phyloP scores from a whole-genome alignment of 176 grass and related monocot genomes.

The Tillandsia fasciculata region DNA sequence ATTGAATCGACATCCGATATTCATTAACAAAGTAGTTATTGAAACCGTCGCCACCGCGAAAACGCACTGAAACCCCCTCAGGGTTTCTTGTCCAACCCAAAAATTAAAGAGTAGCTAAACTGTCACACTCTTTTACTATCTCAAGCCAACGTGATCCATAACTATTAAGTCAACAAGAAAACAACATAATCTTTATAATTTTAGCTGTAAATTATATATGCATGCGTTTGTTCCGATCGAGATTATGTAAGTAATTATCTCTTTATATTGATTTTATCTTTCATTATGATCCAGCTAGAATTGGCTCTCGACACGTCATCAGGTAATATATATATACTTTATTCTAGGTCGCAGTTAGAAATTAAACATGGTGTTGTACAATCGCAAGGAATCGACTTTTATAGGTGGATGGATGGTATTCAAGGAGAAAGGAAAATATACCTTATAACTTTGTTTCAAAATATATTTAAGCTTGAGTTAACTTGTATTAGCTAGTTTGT shows the following conservation, averaged over 20 bases:
- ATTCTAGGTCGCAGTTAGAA: background rate
- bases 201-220: too few species aligned
- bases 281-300: background rate
- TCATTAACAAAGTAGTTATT: too few species aligned
- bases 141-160: background rate
- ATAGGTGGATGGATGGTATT: background rate
- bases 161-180: background rate
- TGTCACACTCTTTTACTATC: background rate
- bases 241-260: too few species aligned
- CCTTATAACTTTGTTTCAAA: too few species aligned
- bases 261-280: background rate
- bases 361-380: background rate
- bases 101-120: background rate
- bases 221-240: too few species aligned
- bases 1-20: too few species aligned
- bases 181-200: too few species aligned
- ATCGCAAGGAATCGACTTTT: background rate
- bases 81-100: background rate
- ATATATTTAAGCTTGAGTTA: too few species aligned
- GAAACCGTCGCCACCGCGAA: too few species aligned
- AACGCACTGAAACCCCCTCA: background rate
- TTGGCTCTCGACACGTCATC: background rate
- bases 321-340: background rate
- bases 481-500: too few species aligned
- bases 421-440: too few species aligned